Evolutionary conservation across 2,329 filamentous ascomycete genomes (phyloP), one percentile per base, ranked within the genome.

Genomic region (Juglanconis oblonga): DNA sequence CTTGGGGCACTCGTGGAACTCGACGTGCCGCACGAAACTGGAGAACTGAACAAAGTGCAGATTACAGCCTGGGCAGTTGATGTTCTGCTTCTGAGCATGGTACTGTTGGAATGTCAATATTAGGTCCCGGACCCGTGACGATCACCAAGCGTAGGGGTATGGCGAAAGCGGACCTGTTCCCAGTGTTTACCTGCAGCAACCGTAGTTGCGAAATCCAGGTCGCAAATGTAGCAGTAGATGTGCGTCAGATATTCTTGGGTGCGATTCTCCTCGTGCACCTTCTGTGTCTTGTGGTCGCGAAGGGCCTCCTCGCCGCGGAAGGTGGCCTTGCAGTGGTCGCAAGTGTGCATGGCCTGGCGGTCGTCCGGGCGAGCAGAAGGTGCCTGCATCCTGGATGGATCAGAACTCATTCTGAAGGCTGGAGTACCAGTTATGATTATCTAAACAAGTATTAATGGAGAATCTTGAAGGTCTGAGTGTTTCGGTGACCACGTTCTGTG

Each of bases 51-150:
- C 51, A 58, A 81, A 83, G 1, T 68, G 68, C 2, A 65, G 61
- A 0, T 66, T 54, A 60, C 82, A 85, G 32, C 77, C 81, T 1
- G 80, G 79, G 52, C 82, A 85, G 3, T 63, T 51, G 1, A 85
- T 71, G 1, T 74, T 61, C 56, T 81, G 77, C 17, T 70, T 65
- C 11, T 72, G 64, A 5, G 72, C 71, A 59, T 81, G 79, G 10
- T 64, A 52, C 77, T 80, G 5, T 1, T 5, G 8, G 29, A 5
- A 38, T 48, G 9, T 42, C 29, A 52, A 44, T 17, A 10, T 38
- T n/a, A 24, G 14, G 17, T 7, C 5, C 29, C 5, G 10, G 3
- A 14, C 5, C n/a, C 38, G 38, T 42, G 45, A 24, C 24, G 24
- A 24, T 24, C 24, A 24, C 24, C 24, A 24, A 24, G 24, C 24